Evolutionary conservation across 2,329 filamentous ascomycete genomes (phyloP).

Genomic region (Neonectria sp.): DNA sequence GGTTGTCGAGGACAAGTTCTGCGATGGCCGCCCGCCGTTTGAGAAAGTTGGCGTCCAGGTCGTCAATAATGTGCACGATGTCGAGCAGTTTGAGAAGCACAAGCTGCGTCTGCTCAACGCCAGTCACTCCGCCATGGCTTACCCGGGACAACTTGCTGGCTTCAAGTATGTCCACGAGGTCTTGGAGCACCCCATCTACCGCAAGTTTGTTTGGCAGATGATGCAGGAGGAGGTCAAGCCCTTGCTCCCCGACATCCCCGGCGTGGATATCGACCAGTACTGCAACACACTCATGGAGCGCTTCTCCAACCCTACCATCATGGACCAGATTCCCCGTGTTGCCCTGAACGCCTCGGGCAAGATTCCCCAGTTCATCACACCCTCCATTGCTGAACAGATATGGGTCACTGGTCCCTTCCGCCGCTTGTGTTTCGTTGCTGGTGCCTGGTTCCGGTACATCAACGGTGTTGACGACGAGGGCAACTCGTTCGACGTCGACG

Average conservation of each 20-base stretch:
- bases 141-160: conserved; percentile 65
- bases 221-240: conserved; percentile 70
- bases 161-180: conserved; percentile 70
- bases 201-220: conserved; percentile 67
- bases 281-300: conserved; percentile 68
- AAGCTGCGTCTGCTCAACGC: conserved; percentile 70
- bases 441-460: conserved; percentile 67
- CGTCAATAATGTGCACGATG: conserved; percentile 64
- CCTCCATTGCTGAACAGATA: conserved; percentile 63
- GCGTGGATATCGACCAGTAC: conserved; percentile 67
- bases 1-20: conserved; percentile 69
- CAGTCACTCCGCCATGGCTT: conserved; percentile 67
- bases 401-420: conserved; percentile 61
- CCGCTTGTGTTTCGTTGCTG: conserved; percentile 64
- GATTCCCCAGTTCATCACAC: conserved; percentile 68
- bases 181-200: conserved; percentile 63
- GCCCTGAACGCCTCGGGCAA: conserved; percentile 68
- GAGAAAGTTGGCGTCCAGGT: conserved; percentile 69
- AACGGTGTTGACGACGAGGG: conserved; percentile 65
- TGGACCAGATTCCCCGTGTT: conserved; percentile 68
- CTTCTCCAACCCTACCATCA: conserved; percentile 70
- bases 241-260: conserved; percentile 64
- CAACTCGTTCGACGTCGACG: conserved; percentile 58
- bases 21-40: conserved; percentile 65
- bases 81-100: conserved; percentile 70